phyloP scores from a whole-genome alignment of 1,284 basidiomycete genomes.

The Leccinum brunneo-olivaceum region DNA sequence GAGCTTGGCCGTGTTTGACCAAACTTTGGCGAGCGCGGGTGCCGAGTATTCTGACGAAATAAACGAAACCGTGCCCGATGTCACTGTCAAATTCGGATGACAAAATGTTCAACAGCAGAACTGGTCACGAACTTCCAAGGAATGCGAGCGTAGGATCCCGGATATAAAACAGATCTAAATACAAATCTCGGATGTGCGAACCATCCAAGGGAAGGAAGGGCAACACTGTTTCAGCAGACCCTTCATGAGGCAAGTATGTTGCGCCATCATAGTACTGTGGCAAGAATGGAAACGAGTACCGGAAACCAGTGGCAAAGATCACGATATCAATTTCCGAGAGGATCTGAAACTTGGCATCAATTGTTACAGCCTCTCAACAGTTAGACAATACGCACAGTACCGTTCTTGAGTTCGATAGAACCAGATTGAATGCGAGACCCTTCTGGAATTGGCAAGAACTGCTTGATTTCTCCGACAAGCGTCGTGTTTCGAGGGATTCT shows the following conservation, averaged over 20 bases:
- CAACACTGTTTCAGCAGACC: conserved; percentile 1
- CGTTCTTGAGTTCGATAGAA: conserved; percentile 11
- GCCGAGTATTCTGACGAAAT: background rate
- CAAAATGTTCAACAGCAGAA: background rate
- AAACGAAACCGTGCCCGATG: background rate
- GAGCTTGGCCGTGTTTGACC: conserved; percentile 15
- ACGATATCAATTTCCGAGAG: conserved; percentile 12
- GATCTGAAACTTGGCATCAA: conserved; percentile 2
- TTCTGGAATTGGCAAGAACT: conserved; percentile 8
- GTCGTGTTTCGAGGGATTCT: conserved; percentile 13
- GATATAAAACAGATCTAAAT: conserved; percentile 15
- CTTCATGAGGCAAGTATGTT: conserved; percentile 1
- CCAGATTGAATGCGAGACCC: conserved; percentile 12
- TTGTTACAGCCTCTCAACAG: background rate
- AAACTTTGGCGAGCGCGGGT: conserved; percentile 17
- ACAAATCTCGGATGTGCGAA: conserved; percentile 15
- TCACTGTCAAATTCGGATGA: conserved; percentile 2
- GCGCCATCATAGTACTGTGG: conserved; percentile 13
- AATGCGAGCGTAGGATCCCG: conserved; percentile 18
- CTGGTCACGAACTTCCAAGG: conserved; percentile 3
- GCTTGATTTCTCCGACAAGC: conserved; percentile 13
- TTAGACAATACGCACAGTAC: conserved; percentile 5
- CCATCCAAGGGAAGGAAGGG: conserved; percentile 11
- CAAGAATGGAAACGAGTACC: conserved; percentile 15
- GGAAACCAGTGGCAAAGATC: conserved; percentile 10